These are phyloP conservation scores for Prosopis cineraria DNA, from an alignment of 306 rosid species.

Conservation along the genomic window DNA sequence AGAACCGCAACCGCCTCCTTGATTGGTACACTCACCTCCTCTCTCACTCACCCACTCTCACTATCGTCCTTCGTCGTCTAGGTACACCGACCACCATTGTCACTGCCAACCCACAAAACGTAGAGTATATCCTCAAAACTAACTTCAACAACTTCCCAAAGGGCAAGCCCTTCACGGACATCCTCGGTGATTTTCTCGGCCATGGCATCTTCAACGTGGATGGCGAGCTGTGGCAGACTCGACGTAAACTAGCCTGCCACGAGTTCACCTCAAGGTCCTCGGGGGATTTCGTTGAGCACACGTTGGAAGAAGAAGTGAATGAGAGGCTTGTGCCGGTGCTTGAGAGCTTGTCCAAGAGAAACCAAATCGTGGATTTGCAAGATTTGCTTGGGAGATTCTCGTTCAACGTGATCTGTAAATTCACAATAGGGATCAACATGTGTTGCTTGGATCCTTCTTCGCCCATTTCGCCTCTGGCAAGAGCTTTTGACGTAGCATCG, in stretches of 20 bases:
- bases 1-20: conserved; percentile 55
- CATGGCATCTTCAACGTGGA: conserved; percentile 84
- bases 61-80: conserved; percentile 62
- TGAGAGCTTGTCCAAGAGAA: conserved; percentile 39
- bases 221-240: conserved; percentile 68
- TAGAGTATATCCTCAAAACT: conserved; percentile 82
- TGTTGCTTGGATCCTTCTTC: conserved; percentile 58
- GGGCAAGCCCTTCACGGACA: conserved; percentile 80
- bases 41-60: conserved; percentile 56
- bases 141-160: conserved; percentile 87
- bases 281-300: conserved; percentile 43
- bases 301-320: conserved; percentile 57
- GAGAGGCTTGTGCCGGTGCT: conserved; percentile 54
- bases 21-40: conserved; percentile 83
- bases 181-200: conserved; percentile 84
- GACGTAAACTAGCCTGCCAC: conserved; percentile 73
- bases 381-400: conserved; percentile 69
- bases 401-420: conserved; percentile 66
- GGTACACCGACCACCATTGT: conserved; percentile 71
- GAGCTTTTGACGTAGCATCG: conserved; percentile 71
- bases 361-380: conserved; percentile 59
- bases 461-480: conserved; percentile 45
- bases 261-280: conserved; percentile 65
- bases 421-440: conserved; percentile 54
- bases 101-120: conserved; percentile 71